Conservation (phyloP, 2,329 filamentous ascomycete species). For the Laburnicola sp. region DNA sequence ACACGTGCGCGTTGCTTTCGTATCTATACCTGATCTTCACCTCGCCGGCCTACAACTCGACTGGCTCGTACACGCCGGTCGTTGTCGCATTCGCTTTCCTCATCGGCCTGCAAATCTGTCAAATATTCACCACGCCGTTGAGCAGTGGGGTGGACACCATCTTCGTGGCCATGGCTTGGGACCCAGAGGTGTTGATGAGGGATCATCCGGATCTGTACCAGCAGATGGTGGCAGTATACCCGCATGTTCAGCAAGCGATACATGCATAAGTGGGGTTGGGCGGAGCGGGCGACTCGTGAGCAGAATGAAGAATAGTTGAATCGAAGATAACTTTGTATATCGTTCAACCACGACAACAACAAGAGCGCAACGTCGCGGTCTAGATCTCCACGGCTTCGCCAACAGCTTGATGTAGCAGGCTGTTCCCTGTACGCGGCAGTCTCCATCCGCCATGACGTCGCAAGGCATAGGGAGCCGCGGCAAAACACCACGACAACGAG, state of each 20-base stretch:
- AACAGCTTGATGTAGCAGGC: background rate
- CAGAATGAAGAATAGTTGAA: background rate
- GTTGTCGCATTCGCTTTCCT: constrained; percentile 85
- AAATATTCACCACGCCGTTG: constrained; percentile 86
- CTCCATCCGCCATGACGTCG: background rate
- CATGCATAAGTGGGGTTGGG: constrained; percentile 51
- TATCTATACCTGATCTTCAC: constrained; percentile 89
- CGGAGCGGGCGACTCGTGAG: background rate
- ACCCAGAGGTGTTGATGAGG: constrained; percentile 71
- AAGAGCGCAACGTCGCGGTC: background rate
- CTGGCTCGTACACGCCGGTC: constrained; percentile 71
- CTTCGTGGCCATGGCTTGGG: constrained; percentile 76
- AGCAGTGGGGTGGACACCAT: constrained; percentile 89
- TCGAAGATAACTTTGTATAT: background rate
- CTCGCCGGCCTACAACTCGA: constrained; percentile 72
- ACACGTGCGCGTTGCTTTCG: constrained; percentile 76
- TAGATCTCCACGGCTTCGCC: background rate
- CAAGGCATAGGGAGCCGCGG: background rate
- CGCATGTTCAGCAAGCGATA: constrained; percentile 77
- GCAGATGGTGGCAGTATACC: constrained; percentile 79
- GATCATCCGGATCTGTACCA: constrained; percentile 83
- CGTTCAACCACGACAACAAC: background rate
- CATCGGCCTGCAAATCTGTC: constrained; percentile 85
- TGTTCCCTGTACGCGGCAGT: no score
- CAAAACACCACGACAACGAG: background rate